phyloP scores from a whole-genome alignment of 805 yeast genomes.

The Cyberlindnera suaveolens region DNA sequence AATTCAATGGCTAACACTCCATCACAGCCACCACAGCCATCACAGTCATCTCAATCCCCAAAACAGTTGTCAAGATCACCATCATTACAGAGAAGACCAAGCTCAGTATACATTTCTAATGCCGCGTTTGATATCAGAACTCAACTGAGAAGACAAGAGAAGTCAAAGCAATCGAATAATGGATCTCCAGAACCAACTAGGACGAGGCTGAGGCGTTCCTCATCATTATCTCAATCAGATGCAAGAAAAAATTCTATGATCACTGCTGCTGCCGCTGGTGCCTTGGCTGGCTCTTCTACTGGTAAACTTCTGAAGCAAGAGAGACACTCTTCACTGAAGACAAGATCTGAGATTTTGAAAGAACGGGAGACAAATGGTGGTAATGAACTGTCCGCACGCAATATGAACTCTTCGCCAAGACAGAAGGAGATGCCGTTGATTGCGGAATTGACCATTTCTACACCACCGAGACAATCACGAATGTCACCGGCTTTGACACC shows the following conservation, averaged over 20 bases:
- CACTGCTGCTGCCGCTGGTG: conserved; percentile 20
- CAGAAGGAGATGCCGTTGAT: conserved; percentile 1
- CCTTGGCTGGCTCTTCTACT: conserved; percentile 4
- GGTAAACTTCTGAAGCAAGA: conserved; percentile 3
- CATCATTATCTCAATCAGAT: conserved; percentile 12
- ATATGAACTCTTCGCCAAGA: background rate
- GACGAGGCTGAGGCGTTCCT: conserved; percentile 2
- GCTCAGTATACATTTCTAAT: conserved; percentile 17
- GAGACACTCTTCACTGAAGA: conserved; percentile 17
- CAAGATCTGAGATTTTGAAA: conserved; percentile 7
- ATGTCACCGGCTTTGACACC: background rate
- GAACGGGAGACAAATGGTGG: background rate
- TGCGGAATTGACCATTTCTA: background rate
- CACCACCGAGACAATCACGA: background rate
- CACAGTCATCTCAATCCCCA: conserved; percentile 9
- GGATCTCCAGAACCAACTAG: background rate
- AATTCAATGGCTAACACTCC: conserved; percentile 2
- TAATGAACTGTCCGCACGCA: background rate
- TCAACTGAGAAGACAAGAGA: conserved; percentile 21
- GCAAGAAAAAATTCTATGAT: conserved; percentile 1
- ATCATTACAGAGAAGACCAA: conserved; percentile 17
- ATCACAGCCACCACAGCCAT: background rate
- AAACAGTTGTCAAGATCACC: conserved; percentile 15
- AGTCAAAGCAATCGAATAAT: conserved; percentile 9
- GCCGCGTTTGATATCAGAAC: conserved; percentile 25